Evolutionary conservation across 2,329 filamentous ascomycete species (phyloP).

Genomic region (Calonectria pauciramosa): DNA sequence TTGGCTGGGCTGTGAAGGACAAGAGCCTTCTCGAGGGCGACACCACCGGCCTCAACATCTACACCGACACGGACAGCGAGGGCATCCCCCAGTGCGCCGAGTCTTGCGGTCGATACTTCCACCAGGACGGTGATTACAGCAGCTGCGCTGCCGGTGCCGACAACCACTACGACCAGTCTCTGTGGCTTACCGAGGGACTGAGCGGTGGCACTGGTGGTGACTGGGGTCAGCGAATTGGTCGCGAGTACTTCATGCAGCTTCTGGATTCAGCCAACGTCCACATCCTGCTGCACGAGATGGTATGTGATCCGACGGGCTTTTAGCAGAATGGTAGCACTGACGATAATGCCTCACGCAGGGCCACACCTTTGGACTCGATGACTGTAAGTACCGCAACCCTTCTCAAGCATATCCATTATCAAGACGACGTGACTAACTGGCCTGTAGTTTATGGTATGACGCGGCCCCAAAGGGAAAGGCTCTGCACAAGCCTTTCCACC

Average conservation of each 20-base stretch:
- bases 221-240: conserved; percentile 60
- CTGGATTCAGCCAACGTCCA: conserved; percentile 55
- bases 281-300: conserved; percentile 61
- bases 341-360: conserved; percentile 32
- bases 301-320: background rate
- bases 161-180: conserved; percentile 58
- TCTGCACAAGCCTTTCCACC: background rate
- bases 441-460: conserved; percentile 33
- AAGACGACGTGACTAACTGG: conserved; percentile 6
- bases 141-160: conserved; percentile 51
- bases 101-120: conserved; percentile 58
- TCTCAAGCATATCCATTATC: too few species aligned
- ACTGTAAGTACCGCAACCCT: conserved; percentile 42
- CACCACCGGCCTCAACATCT: conserved; percentile 53
- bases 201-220: conserved; percentile 58
- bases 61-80: conserved; percentile 55
- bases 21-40: conserved; percentile 53
- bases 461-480: background rate
- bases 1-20: conserved; percentile 58
- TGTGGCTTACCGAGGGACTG: conserved; percentile 62
- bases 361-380: conserved; percentile 58
- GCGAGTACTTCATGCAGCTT: conserved; percentile 58
- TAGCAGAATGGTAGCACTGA: background rate
- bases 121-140: conserved; percentile 57
- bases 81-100: conserved; percentile 56